Percentiles rank a stretch among this genome's conserved stretches.
These are phyloP conservation scores for Russula sp. DNA, from an alignment of 768 basidiomycete species.

Conservation along the genomic window DNA sequence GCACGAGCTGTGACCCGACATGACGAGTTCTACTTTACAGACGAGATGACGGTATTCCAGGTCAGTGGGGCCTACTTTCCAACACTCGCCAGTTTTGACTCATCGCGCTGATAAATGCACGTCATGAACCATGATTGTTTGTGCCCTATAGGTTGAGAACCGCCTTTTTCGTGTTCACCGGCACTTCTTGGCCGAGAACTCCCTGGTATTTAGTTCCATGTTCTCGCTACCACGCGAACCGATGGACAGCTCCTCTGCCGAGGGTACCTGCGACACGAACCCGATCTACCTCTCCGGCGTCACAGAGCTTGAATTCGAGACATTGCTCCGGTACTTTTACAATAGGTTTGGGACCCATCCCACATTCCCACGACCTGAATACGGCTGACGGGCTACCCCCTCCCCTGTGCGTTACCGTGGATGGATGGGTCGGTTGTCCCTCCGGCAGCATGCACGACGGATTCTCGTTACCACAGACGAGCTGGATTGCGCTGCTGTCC, in stretches of 20 bases:
- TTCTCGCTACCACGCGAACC: slow-evolving; percentile 4
- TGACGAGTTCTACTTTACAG: slow-evolving; percentile 20
- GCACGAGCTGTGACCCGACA: slow-evolving; percentile 3
- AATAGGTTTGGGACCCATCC: not conserved
- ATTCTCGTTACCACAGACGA: slow-evolving; percentile 3
- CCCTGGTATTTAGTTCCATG: slow-evolving; percentile 11
- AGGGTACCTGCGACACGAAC: slow-evolving; percentile 11
- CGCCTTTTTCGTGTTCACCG: slow-evolving; percentile 21
- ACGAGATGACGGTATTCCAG: slow-evolving; percentile 20
- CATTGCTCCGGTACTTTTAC: slow-evolving; percentile 18
- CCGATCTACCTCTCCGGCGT: slow-evolving; percentile 16
- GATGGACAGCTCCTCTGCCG: not conserved
- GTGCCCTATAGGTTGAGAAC: slow-evolving; percentile 4
- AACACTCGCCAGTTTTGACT: not conserved
- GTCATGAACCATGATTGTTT: not conserved
- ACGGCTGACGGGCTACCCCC: not conserved
- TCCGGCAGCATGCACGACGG: slow-evolving; percentile 13
- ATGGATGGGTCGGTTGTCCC: not conserved
- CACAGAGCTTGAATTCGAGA: slow-evolving; percentile 18
- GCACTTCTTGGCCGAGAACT: slow-evolving; percentile 20
- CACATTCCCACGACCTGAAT: not conserved
- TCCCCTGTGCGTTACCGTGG: not conserved
- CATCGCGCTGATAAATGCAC: not conserved
- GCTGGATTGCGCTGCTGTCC: slow-evolving; percentile 15
- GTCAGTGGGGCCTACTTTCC: not conserved